phyloP scores from a whole-genome alignment of 495 filamentous ascomycete species.

The Entonaema liquescens region DNA sequence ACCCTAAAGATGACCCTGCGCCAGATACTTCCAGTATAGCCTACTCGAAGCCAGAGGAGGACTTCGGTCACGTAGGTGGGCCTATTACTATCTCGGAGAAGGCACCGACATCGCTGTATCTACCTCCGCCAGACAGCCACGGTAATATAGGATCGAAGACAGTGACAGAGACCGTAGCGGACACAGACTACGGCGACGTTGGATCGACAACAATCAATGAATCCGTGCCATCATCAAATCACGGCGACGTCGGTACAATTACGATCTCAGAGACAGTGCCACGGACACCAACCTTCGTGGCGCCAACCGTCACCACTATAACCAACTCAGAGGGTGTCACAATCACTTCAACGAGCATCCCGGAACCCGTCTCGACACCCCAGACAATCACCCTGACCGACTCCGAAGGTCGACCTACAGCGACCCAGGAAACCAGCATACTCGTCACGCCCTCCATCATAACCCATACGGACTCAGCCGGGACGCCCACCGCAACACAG shows the following conservation, averaged over 20 bases:
- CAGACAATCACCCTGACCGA: slow-evolving; percentile 40
- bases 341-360: slow-evolving; percentile 43
- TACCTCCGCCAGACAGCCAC: neutral
- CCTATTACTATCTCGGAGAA: slow-evolving; percentile 20
- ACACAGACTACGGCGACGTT: slow-evolving; percentile 26
- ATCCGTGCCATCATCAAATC: neutral
- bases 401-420: slow-evolving; percentile 36
- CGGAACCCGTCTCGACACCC: slow-evolving; percentile 38
- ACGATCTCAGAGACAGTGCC: slow-evolving; percentile 18
- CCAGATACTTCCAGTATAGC: neutral
- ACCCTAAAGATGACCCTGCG: neutral
- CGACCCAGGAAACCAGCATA: slow-evolving; percentile 41
- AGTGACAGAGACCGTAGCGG: slow-evolving; percentile 15
- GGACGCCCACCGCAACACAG: slow-evolving; percentile 44
- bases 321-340: slow-evolving; percentile 36
- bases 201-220: slow-evolving; percentile 3
- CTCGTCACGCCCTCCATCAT: slow-evolving; percentile 33
- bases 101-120: neutral
- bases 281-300: slow-evolving; percentile 33
- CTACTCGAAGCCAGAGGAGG: slow-evolving; percentile 9
- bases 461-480: slow-evolving; percentile 38
- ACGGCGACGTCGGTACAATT: slow-evolving; percentile 26
- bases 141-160: slow-evolving; percentile 28
- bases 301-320: slow-evolving; percentile 28
- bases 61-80: slow-evolving; percentile 23